Evolutionary conservation across 352 stramenopile genomes (phyloP), one percentile per base, ranked within the genome.

Genomic region (Phytopythium vexans): DNA sequence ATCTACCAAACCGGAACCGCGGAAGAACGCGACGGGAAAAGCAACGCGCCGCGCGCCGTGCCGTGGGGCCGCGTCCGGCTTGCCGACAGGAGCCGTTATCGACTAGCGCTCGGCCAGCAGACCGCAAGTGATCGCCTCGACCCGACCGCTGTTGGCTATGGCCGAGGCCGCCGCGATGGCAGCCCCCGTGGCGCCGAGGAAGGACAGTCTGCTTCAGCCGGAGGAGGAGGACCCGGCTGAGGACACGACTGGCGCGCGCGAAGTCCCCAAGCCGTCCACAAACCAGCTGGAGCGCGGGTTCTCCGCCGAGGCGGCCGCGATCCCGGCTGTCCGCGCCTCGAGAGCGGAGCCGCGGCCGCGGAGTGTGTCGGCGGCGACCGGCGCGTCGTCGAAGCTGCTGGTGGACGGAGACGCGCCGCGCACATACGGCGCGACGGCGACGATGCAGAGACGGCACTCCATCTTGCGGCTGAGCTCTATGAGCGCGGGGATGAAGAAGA

Each of bases 401-500:
- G 40, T 35, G 5, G 12, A 2, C 40, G 33, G 14, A 38, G 53
- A 75, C 7, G 21, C 48, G 33, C 53, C 57, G 34, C 50, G 66
- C 5, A 46, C 41, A 9, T 74, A 77, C 44, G 67, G 68, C 41
- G 73, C 60, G 15, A 72, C 56, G 38, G 38, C 63, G 3, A 64
- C 56, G 16, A 72, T 70, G 54, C 54, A 62, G 49, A 58, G 56
- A 6, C 52, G 69, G 11, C 66, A 86, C 42, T 90, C 80, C 3
- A 90, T 92, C 45, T 59, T 92, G 46, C 71, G 82, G 10, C 72
- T 89, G 54, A 78, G 64, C 44, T 75, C 82, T 40, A 65, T 64
- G 59, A 70, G 52, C 32, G 45, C 58, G 33, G 41, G 53, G 3
- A 54, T 90, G 27, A 74, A 63, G 54, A 90, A 90, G 57, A 87